Percentiles rank a stretch among this genome's conserved stretches.
These are phyloP conservation scores for Dichotomopilus funicola DNA, from an alignment of 2,329 filamentous ascomycete genomes.

Conservation along the genomic window DNA sequence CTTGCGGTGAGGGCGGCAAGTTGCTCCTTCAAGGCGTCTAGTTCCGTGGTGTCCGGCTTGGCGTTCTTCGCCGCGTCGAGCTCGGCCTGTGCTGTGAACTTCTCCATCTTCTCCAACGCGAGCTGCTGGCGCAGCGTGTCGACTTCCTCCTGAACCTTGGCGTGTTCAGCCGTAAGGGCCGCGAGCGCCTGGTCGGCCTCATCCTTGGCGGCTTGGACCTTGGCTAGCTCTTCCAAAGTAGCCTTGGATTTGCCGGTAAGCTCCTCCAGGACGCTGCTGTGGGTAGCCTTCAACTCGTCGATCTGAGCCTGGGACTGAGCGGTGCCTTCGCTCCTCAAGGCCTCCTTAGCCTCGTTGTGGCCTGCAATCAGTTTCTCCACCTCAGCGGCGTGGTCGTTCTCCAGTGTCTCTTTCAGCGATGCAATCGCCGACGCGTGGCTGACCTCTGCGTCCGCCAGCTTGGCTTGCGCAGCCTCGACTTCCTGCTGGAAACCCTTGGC, in stretches of 20 bases:
- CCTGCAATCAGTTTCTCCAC: conserved; percentile 40
- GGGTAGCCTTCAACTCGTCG: conserved; percentile 28
- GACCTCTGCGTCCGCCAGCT: conserved; percentile 31
- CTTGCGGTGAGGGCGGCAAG: conserved; percentile 42
- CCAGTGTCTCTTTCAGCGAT: conserved; percentile 35
- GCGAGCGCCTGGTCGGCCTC: conserved; percentile 33
- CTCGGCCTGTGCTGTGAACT: conserved; percentile 53
- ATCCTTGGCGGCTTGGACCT: conserved; percentile 32
- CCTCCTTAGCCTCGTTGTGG: conserved; percentile 40
- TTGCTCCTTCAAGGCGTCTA: conserved; percentile 46
- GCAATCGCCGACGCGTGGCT: conserved; percentile 33
- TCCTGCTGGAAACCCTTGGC: conserved; percentile 25
- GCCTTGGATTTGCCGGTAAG: conserved; percentile 29
- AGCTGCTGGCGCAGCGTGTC: conserved; percentile 46
- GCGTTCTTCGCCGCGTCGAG: conserved; percentile 52
- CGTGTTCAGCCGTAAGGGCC: conserved; percentile 36
- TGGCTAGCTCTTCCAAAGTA: conserved; percentile 30
- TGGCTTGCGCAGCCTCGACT: conserved; percentile 24
- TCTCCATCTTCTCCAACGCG: conserved; percentile 54
- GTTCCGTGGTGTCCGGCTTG: conserved; percentile 49
- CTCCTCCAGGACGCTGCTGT: conserved; percentile 38
- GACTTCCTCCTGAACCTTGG: conserved; percentile 41
- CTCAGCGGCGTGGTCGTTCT: conserved; percentile 38
- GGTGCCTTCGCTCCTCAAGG: conserved; percentile 40
- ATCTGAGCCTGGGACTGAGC: conserved; percentile 36